Percentiles rank a stretch among this genome's conserved stretches.
Evolutionary conservation across 1,284 basidiomycete species (phyloP).

Genomic region (Malassezia nana): DNA sequence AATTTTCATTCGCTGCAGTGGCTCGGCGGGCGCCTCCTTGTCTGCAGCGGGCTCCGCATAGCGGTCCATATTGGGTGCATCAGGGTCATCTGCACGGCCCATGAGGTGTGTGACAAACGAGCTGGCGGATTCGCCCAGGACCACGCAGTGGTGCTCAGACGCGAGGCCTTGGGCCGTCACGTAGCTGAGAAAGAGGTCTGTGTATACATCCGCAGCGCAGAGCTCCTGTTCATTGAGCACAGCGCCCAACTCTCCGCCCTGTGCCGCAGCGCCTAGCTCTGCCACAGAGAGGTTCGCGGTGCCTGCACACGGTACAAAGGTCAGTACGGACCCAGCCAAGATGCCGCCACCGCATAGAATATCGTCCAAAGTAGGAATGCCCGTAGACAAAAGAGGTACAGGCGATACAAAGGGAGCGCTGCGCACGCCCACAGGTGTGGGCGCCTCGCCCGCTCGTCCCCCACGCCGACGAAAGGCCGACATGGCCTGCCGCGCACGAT

Average conservation of each 20-base stretch:
- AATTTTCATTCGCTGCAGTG: constrained; percentile 29
- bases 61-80: constrained; percentile 1
- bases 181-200: constrained; percentile 74
- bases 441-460: constrained; percentile 33
- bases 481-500: constrained; percentile 18
- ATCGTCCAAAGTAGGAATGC: constrained; percentile 89
- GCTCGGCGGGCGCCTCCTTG: constrained; percentile 2
- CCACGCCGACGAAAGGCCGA: constrained; percentile 72
- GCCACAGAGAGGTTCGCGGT: constrained; percentile 26
- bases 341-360: constrained; percentile 75
- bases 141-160: constrained; percentile 59
- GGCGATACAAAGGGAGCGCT: constrained; percentile 58
- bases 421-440: constrained; percentile 57
- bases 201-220: constrained; percentile 56
- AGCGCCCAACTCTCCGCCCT: background rate
- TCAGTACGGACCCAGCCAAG: constrained; percentile 67
- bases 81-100: constrained; percentile 25
- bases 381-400: constrained; percentile 67
- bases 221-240: background rate
- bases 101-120: constrained; percentile 44
- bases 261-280: constrained; percentile 53
- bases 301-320: constrained; percentile 53
- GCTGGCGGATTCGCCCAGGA: constrained; percentile 55
- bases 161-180: constrained; percentile 75
- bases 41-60: background rate